Conservation (phyloP, 2,329 filamentous ascomycete genomes). For the Exophiala lecanii-corni region DNA sequence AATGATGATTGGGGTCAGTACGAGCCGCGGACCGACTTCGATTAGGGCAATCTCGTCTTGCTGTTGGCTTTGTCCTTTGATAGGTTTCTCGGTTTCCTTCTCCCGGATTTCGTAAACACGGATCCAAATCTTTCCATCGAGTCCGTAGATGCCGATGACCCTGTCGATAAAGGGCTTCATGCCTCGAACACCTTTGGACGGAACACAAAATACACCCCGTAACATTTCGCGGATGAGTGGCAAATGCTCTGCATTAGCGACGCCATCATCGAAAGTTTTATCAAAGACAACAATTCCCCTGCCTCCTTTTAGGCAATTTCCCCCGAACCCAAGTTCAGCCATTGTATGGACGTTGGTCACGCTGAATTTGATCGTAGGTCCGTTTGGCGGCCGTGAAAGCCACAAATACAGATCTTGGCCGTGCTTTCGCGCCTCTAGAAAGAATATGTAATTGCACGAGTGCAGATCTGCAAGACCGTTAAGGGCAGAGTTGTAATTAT, state of each 20-base stretch:
- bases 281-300: constrained; percentile 91
- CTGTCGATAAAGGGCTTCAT: constrained; percentile 96
- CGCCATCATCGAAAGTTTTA: constrained; percentile 72
- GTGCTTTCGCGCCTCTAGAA: constrained; percentile 86
- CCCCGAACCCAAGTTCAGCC: constrained; percentile 94
- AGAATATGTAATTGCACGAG: constrained; percentile 91
- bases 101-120: constrained; percentile 91
- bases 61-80: constrained; percentile 11
- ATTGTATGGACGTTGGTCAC: constrained; percentile 74
- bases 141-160: constrained; percentile 85
- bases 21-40: constrained; percentile 90
- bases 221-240: constrained; percentile 75
- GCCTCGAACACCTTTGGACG: constrained; percentile 72
- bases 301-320: constrained; percentile 93
- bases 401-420: constrained; percentile 91
- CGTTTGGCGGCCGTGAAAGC: constrained; percentile 86
- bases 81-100: constrained; percentile 31
- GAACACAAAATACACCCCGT: constrained; percentile 85
- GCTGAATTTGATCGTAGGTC: constrained; percentile 60
- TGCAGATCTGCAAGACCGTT: constrained; percentile 75
- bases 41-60: constrained; percentile 67
- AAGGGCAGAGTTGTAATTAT: constrained; percentile 63
- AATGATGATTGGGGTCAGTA: constrained; percentile 90
- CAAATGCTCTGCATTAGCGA: constrained; percentile 47
- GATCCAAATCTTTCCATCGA: constrained; percentile 93